A percentile compares a stretch with the other conserved stretches of the same genome.
phyloP scores from a whole-genome alignment of 768 basidiomycete species.

The Lactifluus volemus region DNA sequence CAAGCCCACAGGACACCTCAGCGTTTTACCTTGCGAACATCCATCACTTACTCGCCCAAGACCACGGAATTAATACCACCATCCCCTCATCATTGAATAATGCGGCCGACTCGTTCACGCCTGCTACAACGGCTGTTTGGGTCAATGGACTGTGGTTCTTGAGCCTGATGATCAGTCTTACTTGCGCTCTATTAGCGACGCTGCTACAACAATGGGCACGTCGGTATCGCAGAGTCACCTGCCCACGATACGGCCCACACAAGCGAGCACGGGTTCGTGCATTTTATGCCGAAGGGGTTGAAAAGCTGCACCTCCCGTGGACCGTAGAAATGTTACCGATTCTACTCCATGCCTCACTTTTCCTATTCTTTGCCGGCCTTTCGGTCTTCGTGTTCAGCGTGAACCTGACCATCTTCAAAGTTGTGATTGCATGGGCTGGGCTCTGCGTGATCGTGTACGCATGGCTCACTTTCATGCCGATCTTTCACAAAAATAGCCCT shows the following conservation, averaged over 20 bases:
- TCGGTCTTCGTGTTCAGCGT: conserved; percentile 34
- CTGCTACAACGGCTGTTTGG: conserved; percentile 28
- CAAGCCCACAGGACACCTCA: neutral
- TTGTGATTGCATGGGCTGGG: conserved; percentile 3
- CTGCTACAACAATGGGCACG: conserved; percentile 44
- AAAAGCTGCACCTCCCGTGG: conserved; percentile 31
- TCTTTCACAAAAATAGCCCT: conserved; percentile 6
- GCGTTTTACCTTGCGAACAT: conserved; percentile 7
- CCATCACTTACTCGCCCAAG: neutral
- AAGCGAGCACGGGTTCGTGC: conserved; percentile 36
- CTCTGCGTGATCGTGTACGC: conserved; percentile 15
- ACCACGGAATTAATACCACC: neutral
- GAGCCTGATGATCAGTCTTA: conserved; percentile 31
- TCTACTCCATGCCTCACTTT: conserved; percentile 41
- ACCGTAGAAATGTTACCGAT: conserved; percentile 38
- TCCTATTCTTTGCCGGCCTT: conserved; percentile 44
- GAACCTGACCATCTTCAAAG: conserved; percentile 14
- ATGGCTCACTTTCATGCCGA: conserved; percentile 12
- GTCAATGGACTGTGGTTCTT: conserved; percentile 37
- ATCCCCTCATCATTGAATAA: neutral
- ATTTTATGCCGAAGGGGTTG: conserved; percentile 31
- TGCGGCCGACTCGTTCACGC: conserved; percentile 8
- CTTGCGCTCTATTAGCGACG: conserved; percentile 36
- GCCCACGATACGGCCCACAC: conserved; percentile 23
- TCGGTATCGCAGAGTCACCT: conserved; percentile 27